Evolutionary conservation across 225 moss, liverwort and hornwort species (phyloP).

Genomic region (Thuidium tamariscinum): DNA sequence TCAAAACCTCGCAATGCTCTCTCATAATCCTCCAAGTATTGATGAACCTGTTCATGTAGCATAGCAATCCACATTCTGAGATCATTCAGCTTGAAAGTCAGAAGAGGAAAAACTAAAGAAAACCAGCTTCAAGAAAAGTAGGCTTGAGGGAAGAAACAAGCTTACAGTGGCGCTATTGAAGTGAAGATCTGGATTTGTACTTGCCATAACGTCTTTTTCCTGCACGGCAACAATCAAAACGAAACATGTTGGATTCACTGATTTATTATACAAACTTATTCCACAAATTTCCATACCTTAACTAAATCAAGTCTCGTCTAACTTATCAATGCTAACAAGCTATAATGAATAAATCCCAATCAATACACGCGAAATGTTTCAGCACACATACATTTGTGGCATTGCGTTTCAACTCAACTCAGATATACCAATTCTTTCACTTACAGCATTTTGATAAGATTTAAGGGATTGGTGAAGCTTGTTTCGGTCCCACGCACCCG

Average conservation of each 20-base stretch:
- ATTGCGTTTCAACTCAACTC: background rate
- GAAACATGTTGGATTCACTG: background rate
- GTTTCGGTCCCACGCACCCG: slow-evolving; percentile 54
- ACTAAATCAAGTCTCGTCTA: background rate
- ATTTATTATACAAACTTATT: background rate
- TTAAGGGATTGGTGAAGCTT: slow-evolving; percentile 58
- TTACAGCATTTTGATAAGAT: slow-evolving; percentile 60
- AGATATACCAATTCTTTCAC: background rate
- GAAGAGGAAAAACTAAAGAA: background rate
- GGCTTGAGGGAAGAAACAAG: background rate
- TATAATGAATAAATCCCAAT: background rate
- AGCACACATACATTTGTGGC: background rate
- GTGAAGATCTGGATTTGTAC: slow-evolving; percentile 58
- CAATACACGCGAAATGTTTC: background rate
- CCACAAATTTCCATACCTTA: background rate
- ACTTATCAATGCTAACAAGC: background rate
- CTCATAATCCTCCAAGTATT: slow-evolving; percentile 59
- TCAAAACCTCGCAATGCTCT: slow-evolving; percentile 54
- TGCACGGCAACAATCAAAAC: background rate
- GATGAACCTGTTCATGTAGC: slow-evolving; percentile 39
- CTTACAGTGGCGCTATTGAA: slow-evolving; percentile 64
- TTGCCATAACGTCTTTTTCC: slow-evolving; percentile 52
- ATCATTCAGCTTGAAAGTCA: background rate
- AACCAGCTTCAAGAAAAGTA: background rate
- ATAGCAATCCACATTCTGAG: background rate